phyloP scores from a whole-genome alignment of 2,329 filamentous ascomycete species.

The Parastagonospora nodorum region DNA sequence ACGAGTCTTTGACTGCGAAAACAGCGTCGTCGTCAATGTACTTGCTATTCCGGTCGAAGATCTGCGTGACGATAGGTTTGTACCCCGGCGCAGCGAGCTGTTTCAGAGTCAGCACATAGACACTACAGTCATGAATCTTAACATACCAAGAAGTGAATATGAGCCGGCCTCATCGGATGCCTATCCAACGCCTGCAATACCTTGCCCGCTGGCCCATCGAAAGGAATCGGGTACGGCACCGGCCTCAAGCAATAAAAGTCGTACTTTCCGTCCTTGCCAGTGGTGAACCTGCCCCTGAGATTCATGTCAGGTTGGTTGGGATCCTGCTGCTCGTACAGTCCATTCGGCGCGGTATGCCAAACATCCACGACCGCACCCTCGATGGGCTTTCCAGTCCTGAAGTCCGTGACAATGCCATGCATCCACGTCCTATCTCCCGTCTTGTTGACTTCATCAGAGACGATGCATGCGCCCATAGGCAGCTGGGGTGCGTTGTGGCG shows the following conservation, averaged over 20 bases:
- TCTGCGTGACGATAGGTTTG: slow-evolving; percentile 75
- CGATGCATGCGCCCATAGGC: slow-evolving; percentile 71
- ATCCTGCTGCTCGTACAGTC: slow-evolving; percentile 72
- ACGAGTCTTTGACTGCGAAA: slow-evolving; percentile 64
- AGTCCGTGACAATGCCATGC: slow-evolving; percentile 65
- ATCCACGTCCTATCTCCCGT: slow-evolving; percentile 65
- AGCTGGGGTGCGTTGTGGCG: slow-evolving; percentile 71
- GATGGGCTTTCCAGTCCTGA: slow-evolving; percentile 67
- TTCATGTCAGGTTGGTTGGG: slow-evolving; percentile 72
- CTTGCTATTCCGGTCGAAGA: slow-evolving; percentile 71
- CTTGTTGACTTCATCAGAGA: slow-evolving; percentile 50
- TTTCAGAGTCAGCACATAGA: slow-evolving; percentile 8
- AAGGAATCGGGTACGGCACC: slow-evolving; percentile 59
- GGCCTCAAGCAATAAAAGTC: slow-evolving; percentile 50
- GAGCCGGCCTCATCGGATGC: slow-evolving; percentile 66
- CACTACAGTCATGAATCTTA: neutral
- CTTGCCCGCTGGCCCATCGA: slow-evolving; percentile 64
- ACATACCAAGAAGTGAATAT: slow-evolving; percentile 66
- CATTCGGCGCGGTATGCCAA: slow-evolving; percentile 80
- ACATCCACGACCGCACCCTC: slow-evolving; percentile 71
- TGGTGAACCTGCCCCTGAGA: slow-evolving; percentile 72
- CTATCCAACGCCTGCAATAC: slow-evolving; percentile 63
- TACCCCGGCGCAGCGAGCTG: slow-evolving; percentile 62
- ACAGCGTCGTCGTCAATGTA: slow-evolving; percentile 65
- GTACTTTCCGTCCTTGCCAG: slow-evolving; percentile 68